Conservation (phyloP, 2,329 filamentous ascomycete genomes). For the Fusarium sambucinum region DNA sequence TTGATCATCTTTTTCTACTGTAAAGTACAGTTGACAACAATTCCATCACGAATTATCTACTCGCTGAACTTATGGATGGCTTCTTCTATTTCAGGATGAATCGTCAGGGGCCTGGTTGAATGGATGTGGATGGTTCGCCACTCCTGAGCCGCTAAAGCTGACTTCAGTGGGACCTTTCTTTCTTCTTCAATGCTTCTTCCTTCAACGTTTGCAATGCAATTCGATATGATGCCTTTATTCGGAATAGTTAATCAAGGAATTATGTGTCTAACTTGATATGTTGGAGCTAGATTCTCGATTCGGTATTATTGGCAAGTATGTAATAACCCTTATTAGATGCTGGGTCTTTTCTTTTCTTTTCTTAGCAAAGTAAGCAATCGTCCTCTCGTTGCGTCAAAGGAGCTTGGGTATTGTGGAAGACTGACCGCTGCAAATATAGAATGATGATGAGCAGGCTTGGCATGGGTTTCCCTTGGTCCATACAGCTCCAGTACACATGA, state of each 20-base stretch:
- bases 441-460: conserved; percentile 31
- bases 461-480: conserved; percentile 16
- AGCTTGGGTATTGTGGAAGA: not conserved
- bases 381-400: not conserved
- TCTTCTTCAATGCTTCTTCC: not conserved
- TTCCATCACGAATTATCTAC: not conserved
- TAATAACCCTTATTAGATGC: not conserved
- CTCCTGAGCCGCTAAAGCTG: conserved; percentile 33
- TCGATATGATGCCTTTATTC: not conserved
- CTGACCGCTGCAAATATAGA: not conserved
- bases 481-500: not conserved
- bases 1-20: not conserved
- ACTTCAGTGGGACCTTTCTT: conserved; percentile 10
- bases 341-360: not conserved
- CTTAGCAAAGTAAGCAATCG: conserved; percentile 5
- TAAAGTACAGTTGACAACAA: not conserved
- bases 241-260: not conserved
- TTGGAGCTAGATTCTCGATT: not conserved
- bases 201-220: not conserved
- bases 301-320: not conserved
- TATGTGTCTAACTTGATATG: not conserved
- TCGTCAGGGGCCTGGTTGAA: conserved; percentile 29
- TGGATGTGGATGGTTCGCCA: conserved; percentile 28
- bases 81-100: conserved; percentile 8
- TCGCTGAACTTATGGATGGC: not conserved